These are phyloP conservation scores for Lactifluus echinatus DNA, from an alignment of 768 basidiomycete genomes.

Conservation along the genomic window DNA sequence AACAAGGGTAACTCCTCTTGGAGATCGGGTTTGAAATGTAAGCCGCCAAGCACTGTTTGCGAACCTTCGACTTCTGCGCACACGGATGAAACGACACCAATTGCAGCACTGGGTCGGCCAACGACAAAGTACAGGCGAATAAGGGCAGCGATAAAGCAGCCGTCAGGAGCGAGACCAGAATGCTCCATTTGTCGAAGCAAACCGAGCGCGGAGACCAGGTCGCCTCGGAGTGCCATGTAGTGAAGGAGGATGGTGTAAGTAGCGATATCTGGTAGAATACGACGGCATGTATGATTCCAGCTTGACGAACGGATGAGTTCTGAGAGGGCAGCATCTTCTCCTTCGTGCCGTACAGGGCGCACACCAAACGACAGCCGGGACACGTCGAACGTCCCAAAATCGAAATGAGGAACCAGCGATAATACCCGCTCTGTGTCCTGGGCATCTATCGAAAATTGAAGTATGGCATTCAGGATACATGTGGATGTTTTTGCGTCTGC, in stretches of 20 bases:
- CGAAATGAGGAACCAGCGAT: conserved; percentile 43
- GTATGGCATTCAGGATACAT: conserved; percentile 59
- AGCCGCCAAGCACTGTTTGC: not conserved
- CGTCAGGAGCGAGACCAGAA: conserved; percentile 11
- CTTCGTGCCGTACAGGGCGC: conserved; percentile 4
- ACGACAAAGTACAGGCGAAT: conserved; percentile 14
- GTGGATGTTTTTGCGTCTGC: conserved; percentile 37
- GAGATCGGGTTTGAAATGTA: not conserved
- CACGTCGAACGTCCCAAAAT: conserved; percentile 17
- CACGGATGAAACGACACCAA: conserved; percentile 1
- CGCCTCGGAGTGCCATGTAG: conserved; percentile 2
- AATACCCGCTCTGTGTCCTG: conserved; percentile 41
- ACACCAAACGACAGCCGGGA: conserved; percentile 6
- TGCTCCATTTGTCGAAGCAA: conserved; percentile 8
- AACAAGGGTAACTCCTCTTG: conserved; percentile 6
- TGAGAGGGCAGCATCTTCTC: conserved; percentile 1
- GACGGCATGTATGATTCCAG: not conserved
- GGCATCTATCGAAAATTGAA: conserved; percentile 50
- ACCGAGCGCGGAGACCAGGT: not conserved
- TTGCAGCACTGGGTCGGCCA: conserved; percentile 5
- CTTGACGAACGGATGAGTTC: conserved; percentile 2
- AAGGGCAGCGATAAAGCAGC: conserved; percentile 17
- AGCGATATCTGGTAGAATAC: conserved; percentile 17
- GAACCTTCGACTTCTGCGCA: conserved; percentile 4
- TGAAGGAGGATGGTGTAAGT: conserved; percentile 20